These are phyloP conservation scores for Pestalotiopsis sp. DNA, from an alignment of 2,329 filamentous ascomycete species.

Conservation along the genomic window DNA sequence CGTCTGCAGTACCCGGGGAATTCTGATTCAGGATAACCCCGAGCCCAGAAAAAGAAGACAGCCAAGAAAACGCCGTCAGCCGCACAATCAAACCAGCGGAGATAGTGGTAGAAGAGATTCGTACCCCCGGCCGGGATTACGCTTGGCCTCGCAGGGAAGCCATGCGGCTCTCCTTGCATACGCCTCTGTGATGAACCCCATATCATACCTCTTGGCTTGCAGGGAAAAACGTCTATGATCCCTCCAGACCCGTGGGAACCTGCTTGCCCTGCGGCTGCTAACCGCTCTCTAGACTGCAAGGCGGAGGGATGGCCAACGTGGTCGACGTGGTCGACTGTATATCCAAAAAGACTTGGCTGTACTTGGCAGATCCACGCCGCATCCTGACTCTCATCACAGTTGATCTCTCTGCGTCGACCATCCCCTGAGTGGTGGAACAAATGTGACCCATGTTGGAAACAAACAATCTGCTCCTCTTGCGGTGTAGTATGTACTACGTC, in stretches of 20 bases:
- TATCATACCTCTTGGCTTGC: too few relatives aligned
- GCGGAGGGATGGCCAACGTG: not conserved
- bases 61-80: not conserved
- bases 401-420: not conserved
- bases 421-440: slow-evolving; percentile 9
- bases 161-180: too few relatives aligned
- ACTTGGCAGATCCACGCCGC: slow-evolving; percentile 9
- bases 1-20: not conserved
- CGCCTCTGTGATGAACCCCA: too few relatives aligned
- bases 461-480: not conserved
- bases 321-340: not conserved
- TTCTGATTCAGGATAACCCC: not conserved
- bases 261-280: not conserved
- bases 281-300: not conserved
- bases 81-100: not conserved
- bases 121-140: not conserved
- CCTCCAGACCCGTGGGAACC: too few relatives aligned
- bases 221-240: not conserved
- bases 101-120: not conserved
- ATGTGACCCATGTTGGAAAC: not conserved
- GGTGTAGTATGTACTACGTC: not conserved
- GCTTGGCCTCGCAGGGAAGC: too few relatives aligned
- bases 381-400: slow-evolving; percentile 4
- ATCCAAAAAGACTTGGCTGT: slow-evolving; percentile 5
- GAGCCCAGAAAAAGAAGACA: not conserved